These are phyloP conservation scores for Phytophthora multivora DNA, from an alignment of 352 stramenopile species.

Conservation along the genomic window DNA sequence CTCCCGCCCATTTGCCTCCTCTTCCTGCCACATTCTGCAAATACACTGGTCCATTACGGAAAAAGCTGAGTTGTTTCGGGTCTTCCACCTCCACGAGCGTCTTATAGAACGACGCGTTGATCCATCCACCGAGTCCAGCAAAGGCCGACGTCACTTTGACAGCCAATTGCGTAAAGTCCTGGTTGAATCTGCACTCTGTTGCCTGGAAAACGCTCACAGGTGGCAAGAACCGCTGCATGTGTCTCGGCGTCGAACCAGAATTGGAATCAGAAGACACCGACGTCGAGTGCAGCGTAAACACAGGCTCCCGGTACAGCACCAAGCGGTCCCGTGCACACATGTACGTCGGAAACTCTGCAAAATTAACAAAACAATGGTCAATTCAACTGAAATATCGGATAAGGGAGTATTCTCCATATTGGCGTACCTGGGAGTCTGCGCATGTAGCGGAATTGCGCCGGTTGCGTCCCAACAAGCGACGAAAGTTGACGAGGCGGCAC, in stretches of 20 bases:
- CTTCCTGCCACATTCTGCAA: constrained; percentile 72
- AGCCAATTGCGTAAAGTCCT: constrained; percentile 70
- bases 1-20: constrained; percentile 60
- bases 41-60: constrained; percentile 45
- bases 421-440: constrained; percentile 58
- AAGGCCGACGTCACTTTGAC: constrained; percentile 73
- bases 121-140: constrained; percentile 63
- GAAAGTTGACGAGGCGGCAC: constrained; percentile 37
- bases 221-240: constrained; percentile 56
- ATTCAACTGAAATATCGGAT: too few relatives aligned
- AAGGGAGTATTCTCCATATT: neutral
- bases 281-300: constrained; percentile 46
- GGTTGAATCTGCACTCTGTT: constrained; percentile 69
- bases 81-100: constrained; percentile 62
- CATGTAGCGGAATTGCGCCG: constrained; percentile 55
- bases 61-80: constrained; percentile 30
- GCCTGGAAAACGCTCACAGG: constrained; percentile 73
- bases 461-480: constrained; percentile 20
- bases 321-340: constrained; percentile 58
- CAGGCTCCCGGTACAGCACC: constrained; percentile 50
- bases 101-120: constrained; percentile 63
- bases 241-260: constrained; percentile 17
- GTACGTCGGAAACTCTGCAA: constrained; percentile 63
- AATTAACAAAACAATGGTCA: neutral
- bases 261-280: constrained; percentile 12